Conservation (phyloP, 768 basidiomycete species). For the Boletus rubroflammeus region DNA sequence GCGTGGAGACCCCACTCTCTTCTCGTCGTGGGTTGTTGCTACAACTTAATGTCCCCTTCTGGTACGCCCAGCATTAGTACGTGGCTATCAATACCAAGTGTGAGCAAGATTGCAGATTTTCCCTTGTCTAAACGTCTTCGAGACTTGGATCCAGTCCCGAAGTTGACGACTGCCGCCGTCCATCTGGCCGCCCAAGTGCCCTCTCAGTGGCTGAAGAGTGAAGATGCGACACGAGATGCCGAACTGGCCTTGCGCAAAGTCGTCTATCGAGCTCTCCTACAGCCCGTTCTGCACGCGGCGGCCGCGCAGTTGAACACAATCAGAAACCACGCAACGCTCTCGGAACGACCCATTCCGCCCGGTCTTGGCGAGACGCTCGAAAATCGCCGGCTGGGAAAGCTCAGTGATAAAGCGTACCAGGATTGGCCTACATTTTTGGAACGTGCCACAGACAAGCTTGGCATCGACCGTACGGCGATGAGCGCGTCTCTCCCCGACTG, state of each 20-base stretch:
- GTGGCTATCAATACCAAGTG: not conserved
- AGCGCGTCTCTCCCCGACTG: constrained; percentile 17
- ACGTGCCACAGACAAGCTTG: constrained; percentile 28
- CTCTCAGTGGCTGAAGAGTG: constrained; percentile 50
- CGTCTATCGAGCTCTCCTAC: constrained; percentile 66
- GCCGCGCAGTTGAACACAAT: not conserved
- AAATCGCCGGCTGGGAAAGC: constrained; percentile 50
- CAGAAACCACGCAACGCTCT: not conserved
- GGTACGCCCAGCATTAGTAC: constrained; percentile 33
- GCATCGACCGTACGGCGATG: constrained; percentile 16
- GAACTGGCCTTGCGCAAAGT: constrained; percentile 63
- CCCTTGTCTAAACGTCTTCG: constrained; percentile 42
- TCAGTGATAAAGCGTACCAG: constrained; percentile 47
- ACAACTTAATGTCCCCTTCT: constrained; percentile 59
- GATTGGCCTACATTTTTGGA: constrained; percentile 49
- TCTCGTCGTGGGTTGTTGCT: constrained; percentile 75
- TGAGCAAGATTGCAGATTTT: constrained; percentile 42
- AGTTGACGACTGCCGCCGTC: constrained; percentile 39
- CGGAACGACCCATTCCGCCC: constrained; percentile 9
- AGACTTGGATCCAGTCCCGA: constrained; percentile 14
- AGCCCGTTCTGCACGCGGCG: constrained; percentile 24
- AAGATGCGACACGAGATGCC: constrained; percentile 33
- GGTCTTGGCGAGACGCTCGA: constrained; percentile 38
- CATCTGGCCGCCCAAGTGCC: constrained; percentile 76
- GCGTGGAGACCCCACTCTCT: constrained; percentile 51